These are phyloP conservation scores for Scheffersomyces ergatensis DNA, from an alignment of 805 yeast genomes.

Conservation along the genomic window DNA sequence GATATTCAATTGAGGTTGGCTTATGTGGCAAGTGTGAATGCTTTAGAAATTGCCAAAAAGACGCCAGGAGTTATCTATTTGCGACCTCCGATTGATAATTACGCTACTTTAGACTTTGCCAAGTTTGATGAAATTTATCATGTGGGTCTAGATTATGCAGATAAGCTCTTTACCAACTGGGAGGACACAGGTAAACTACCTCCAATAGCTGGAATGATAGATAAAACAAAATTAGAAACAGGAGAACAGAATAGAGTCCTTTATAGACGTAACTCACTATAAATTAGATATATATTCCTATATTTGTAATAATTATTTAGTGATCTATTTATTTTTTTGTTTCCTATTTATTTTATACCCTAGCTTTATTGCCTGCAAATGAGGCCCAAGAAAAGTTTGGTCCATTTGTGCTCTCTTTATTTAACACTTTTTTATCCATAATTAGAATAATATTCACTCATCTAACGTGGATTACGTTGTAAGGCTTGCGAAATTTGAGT, in stretches of 20 bases:
- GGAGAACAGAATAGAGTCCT: slow-evolving; percentile 19
- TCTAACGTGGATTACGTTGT: too few relatives aligned
- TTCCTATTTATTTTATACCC: too few relatives aligned
- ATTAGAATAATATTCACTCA: too few relatives aligned
- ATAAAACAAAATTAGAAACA: slow-evolving; percentile 8
- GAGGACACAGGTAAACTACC: slow-evolving; percentile 57
- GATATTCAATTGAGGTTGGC: slow-evolving; percentile 92
- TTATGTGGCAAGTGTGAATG: slow-evolving; percentile 92
- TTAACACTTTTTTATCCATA: too few relatives aligned
- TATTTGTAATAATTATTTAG: too few relatives aligned
- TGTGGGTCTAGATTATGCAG: slow-evolving; percentile 78
- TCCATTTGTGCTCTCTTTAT: too few relatives aligned
- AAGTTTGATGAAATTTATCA: slow-evolving; percentile 86
- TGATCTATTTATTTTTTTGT: too few relatives aligned
- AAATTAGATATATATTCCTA: slow-evolving; percentile 1
- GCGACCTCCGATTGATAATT: slow-evolving; percentile 91
- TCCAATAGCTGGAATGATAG: slow-evolving; percentile 51
- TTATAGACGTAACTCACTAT: slow-evolving; percentile 66
- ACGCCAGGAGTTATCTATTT: slow-evolving; percentile 84
- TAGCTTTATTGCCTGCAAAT: too few relatives aligned
- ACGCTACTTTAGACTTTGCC: slow-evolving; percentile 88
- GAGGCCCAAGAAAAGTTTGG: too few relatives aligned
- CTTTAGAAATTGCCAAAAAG: slow-evolving; percentile 79
- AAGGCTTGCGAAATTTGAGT: too few relatives aligned
- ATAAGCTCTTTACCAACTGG: slow-evolving; percentile 50